Conservation (phyloP, 2,329 filamentous ascomycete genomes). For the Byssochlamys sp. region DNA sequence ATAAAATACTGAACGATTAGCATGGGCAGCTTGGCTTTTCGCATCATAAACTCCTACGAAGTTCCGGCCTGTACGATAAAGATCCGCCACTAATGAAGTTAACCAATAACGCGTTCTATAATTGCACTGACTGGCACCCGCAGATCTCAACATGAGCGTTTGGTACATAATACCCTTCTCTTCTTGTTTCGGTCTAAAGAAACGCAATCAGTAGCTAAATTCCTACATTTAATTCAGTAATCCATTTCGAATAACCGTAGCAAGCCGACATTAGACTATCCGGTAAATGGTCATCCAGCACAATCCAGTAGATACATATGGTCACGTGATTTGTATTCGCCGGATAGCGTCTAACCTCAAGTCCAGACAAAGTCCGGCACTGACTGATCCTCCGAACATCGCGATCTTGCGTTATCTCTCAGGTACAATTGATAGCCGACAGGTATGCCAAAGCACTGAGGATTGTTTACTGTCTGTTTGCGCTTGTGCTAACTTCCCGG, state of each 20-base stretch:
- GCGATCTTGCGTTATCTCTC: not conserved
- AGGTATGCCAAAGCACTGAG: not conserved
- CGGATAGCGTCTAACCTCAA: not conserved
- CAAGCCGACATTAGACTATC: not conserved
- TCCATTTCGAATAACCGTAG: not conserved
- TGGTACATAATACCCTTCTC: not conserved
- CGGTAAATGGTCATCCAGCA: too few species aligned
- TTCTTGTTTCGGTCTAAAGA: not conserved
- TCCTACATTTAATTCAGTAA: not conserved
- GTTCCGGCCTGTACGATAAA: not conserved
- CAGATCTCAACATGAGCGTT: not conserved
- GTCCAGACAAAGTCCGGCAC: not conserved
- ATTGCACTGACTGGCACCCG: not conserved
- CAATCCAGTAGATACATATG: not conserved
- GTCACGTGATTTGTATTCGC: not conserved
- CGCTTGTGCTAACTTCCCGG: not conserved
- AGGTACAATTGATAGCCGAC: not conserved
- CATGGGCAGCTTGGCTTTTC: not conserved
- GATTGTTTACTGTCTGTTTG: not conserved
- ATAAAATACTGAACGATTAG: not conserved
- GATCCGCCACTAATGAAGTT: not conserved
- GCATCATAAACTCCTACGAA: not conserved
- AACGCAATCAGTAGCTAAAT: not conserved
- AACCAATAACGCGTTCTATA: not conserved
- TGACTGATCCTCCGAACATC: not conserved